phyloP scores from a whole-genome alignment of 2,329 filamentous ascomycete species.

The Penicillium sp. region DNA sequence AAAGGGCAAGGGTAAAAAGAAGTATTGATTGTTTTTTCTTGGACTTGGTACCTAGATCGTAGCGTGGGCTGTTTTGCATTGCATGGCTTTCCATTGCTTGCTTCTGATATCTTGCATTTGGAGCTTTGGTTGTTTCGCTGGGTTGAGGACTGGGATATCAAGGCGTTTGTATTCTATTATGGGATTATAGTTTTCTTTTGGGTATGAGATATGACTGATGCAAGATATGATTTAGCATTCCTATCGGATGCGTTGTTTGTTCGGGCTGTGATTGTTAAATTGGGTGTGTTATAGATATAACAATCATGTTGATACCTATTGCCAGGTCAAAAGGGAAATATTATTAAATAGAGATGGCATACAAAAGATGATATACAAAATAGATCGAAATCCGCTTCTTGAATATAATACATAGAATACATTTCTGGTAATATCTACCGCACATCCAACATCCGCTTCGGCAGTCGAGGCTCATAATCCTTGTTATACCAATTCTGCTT shows the following conservation, averaged over 20 bases:
- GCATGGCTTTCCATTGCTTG: neutral
- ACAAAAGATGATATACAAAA: too few species aligned
- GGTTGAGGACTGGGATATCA: too few species aligned
- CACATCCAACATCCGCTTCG: slow-evolving; percentile 19
- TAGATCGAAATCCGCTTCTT: neutral
- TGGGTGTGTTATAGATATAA: too few species aligned
- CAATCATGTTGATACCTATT: too few species aligned
- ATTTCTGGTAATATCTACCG: slow-evolving; percentile 7
- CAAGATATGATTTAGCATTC: neutral
- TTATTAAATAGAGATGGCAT: too few species aligned
- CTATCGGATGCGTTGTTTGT: neutral
- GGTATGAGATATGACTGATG: slow-evolving; percentile 10
- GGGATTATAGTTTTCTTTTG: neutral
- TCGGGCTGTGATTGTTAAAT: too few species aligned
- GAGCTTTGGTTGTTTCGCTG: neutral
- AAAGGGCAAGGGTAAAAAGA: slow-evolving; percentile 32
- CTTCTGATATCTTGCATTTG: neutral
- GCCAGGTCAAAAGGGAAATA: too few species aligned
- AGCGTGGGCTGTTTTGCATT: too few species aligned
- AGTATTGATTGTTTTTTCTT: slow-evolving; percentile 9
- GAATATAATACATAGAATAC: neutral
- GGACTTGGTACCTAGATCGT: too few species aligned
- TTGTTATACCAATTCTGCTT: slow-evolving; percentile 22
- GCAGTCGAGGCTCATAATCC: slow-evolving; percentile 13
- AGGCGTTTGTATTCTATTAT: slow-evolving; percentile 1